Percentiles rank a stretch among this genome's conserved stretches.
These are phyloP conservation scores for Ilyonectria destructans DNA, from an alignment of 2,329 filamentous ascomycete species.

Conservation along the genomic window DNA sequence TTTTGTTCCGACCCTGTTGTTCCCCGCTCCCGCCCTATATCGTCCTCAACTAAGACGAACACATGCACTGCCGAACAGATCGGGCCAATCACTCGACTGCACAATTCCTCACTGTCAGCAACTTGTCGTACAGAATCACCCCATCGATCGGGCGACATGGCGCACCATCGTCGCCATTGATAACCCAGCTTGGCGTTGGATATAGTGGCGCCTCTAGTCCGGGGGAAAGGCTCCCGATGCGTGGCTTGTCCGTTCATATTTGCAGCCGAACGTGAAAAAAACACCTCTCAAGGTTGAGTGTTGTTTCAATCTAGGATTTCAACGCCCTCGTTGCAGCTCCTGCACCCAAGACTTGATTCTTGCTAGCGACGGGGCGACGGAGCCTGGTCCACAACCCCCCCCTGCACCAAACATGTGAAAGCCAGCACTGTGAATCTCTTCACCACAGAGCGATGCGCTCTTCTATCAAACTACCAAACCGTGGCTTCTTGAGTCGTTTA, in stretches of 20 bases:
- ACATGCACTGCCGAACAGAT: constrained; percentile 28
- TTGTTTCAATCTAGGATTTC: not conserved
- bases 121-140: constrained; percentile 20
- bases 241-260: not conserved
- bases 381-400: constrained; percentile 18
- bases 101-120: constrained; percentile 17
- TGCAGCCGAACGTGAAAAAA: not conserved
- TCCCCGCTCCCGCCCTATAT: constrained; percentile 24
- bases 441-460: not conserved
- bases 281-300: not conserved
- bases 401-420: constrained; percentile 44
- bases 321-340: constrained; percentile 21
- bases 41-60: constrained; percentile 20
- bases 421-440: constrained; percentile 7
- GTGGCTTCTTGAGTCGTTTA: not conserved
- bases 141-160: constrained; percentile 29
- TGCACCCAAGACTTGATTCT: constrained; percentile 42
- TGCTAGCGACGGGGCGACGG: constrained; percentile 36
- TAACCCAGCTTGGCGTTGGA: not conserved
- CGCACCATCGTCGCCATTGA: not conserved
- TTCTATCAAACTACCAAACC: not conserved
- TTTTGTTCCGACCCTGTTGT: constrained; percentile 3
- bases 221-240: not conserved
- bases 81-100: constrained; percentile 23
- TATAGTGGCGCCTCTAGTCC: constrained; percentile 6